Percentiles rank a stretch among this genome's conserved stretches.
Conservation (phyloP, 2,329 filamentous ascomycete species). For the Nakataea oryzae region DNA sequence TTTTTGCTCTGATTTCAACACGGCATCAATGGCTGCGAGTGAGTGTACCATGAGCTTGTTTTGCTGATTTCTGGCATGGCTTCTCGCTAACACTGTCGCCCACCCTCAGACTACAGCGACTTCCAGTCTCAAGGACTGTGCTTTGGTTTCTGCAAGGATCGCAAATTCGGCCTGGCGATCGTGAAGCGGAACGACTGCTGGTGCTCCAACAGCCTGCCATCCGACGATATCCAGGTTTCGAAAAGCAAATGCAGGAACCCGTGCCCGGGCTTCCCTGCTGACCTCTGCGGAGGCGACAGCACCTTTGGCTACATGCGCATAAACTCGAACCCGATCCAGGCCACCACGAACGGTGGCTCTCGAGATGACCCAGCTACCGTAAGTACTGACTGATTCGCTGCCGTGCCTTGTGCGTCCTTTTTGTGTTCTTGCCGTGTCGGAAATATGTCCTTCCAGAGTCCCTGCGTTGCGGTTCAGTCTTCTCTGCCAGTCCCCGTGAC, state of each 20-base stretch:
- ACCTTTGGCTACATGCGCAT: constrained; percentile 58
- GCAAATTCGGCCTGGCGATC: constrained; percentile 55
- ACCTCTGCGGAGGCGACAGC: constrained; percentile 53
- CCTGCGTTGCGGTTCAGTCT: not conserved
- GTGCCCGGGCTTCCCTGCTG: constrained; percentile 60
- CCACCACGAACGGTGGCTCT: constrained; percentile 33
- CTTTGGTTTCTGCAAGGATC: constrained; percentile 40
- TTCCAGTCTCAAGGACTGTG: constrained; percentile 65
- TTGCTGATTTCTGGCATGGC: not conserved
- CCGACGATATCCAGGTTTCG: constrained; percentile 25
- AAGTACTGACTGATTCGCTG: constrained; percentile 5
- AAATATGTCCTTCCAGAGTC: not conserved
- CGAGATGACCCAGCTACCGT: constrained; percentile 3
- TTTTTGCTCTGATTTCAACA: constrained; percentile 38
- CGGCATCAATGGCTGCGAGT: constrained; percentile 29
- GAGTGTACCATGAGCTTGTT: constrained; percentile 14
- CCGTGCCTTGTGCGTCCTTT: not conserved
- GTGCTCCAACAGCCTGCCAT: constrained; percentile 63
- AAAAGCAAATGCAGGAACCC: constrained; percentile 37
- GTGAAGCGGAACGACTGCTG: constrained; percentile 57
- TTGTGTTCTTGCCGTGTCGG: not conserved
- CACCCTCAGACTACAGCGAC: constrained; percentile 36
- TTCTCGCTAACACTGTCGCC: constrained; percentile 1
- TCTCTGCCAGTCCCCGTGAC: not conserved
- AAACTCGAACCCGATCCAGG: constrained; percentile 35